Conservation (phyloP, 2,329 filamentous ascomycete species). For the Blastomyces gilchristii region DNA sequence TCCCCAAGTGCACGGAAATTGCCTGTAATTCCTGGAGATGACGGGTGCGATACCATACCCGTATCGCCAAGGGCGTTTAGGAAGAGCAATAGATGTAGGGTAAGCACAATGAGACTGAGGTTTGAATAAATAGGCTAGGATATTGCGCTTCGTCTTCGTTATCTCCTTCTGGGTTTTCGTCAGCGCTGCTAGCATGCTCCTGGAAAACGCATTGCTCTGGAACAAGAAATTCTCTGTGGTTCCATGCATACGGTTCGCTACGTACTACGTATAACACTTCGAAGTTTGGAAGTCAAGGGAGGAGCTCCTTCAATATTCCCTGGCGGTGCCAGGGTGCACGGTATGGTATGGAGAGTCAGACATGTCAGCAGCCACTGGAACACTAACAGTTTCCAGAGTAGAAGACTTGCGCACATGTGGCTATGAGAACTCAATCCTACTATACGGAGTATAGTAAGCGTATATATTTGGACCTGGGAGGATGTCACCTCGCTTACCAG, state of each 20-base stretch:
- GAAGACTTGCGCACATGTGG: background rate
- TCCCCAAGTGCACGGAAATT: slow-evolving; percentile 1
- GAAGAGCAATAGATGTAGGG: slow-evolving; percentile 17
- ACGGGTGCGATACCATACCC: slow-evolving; percentile 9
- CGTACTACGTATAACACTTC: background rate
- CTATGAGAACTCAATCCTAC: background rate
- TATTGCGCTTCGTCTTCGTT: slow-evolving; percentile 11
- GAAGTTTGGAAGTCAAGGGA: background rate
- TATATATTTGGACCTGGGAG: background rate
- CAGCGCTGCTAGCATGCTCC: background rate
- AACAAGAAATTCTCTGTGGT: slow-evolving; percentile 5
- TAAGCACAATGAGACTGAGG: slow-evolving; percentile 18
- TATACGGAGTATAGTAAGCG: background rate
- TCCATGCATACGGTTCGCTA: background rate
- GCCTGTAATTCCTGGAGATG: slow-evolving; percentile 9
- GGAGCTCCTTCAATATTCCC: background rate
- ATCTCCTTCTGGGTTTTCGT: background rate
- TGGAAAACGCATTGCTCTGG: background rate
- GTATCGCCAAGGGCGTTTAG: slow-evolving; percentile 17
- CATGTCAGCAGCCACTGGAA: background rate
- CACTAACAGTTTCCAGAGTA: background rate
- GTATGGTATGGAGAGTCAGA: background rate
- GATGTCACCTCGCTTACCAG: background rate
- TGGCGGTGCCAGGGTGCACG: background rate
- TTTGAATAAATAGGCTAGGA: slow-evolving; percentile 14